phyloP scores from a whole-genome alignment of 192 early-diverging fungal species.

The Haplosporangium gracile region DNA sequence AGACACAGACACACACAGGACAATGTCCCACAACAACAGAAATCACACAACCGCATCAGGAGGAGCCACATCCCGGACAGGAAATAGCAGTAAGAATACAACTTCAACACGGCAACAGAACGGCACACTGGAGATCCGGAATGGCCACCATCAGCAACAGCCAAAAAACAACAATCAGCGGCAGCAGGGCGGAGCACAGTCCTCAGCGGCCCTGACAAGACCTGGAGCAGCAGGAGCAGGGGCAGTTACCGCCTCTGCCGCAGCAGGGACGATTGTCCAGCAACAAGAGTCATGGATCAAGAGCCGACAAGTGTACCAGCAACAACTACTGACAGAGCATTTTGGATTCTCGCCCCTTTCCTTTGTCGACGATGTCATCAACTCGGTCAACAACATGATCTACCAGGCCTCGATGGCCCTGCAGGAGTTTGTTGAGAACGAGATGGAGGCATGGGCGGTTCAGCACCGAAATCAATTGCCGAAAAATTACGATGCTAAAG shows the following conservation, averaged over 20 bases:
- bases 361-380: constrained; percentile 87
- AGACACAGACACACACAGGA: background rate
- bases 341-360: constrained; percentile 86
- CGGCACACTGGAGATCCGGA: background rate
- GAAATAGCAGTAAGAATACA: background rate
- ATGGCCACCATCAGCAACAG: background rate
- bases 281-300: constrained; percentile 35
- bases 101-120: background rate
- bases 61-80: background rate
- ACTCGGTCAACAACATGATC: constrained; percentile 79
- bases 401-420: constrained; percentile 79
- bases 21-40: background rate
- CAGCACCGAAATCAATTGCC: background rate
- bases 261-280: background rate
- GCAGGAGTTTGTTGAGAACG: constrained; percentile 74
- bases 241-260: background rate
- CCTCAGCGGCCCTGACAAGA: background rate
- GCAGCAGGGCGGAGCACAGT: background rate
- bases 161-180: background rate
- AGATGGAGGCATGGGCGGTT: constrained; percentile 48
- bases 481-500: constrained; percentile 8
- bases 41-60: background rate
- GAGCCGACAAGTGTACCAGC: constrained; percentile 31
- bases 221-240: background rate
- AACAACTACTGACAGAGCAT: constrained; percentile 78